Evolutionary conservation across 1,284 basidiomycete genomes (phyloP).

Genomic region (Malassezia yamatoensis): DNA sequence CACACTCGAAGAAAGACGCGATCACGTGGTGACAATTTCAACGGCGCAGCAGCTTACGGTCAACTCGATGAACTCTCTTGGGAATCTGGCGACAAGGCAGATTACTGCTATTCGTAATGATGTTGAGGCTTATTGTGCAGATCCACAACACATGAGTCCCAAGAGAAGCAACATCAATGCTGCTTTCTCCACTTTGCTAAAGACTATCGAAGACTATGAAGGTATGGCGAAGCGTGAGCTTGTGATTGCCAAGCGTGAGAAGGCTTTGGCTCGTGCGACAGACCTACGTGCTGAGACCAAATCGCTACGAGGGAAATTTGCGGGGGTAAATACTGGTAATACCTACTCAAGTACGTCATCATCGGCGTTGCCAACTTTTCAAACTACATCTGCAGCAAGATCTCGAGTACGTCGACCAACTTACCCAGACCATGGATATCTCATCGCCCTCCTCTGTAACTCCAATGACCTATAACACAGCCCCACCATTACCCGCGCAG

Average conservation of each 20-base stretch:
- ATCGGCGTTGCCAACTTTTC: neutral
- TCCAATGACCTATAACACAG: neutral
- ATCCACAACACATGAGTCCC: conserved; percentile 17
- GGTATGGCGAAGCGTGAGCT: conserved; percentile 42
- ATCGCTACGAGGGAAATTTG: conserved; percentile 23
- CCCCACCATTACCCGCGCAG: neutral
- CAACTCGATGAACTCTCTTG: conserved; percentile 38
- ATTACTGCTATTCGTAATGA: conserved; percentile 41
- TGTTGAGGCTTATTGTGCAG: conserved; percentile 30
- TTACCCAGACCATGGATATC: conserved; percentile 1
- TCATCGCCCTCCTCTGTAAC: neutral
- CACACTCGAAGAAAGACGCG: neutral
- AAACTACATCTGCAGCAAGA: neutral
- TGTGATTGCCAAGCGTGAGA: conserved; percentile 42
- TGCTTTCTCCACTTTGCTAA: conserved; percentile 32
- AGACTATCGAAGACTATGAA: conserved; percentile 46
- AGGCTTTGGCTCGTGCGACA: conserved; percentile 33
- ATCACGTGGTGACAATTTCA: too few relatives aligned
- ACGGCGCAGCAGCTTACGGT: neutral
- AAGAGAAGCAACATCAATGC: conserved; percentile 32
- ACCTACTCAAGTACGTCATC: neutral
- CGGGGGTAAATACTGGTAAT: neutral
- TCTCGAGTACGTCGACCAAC: neutral
- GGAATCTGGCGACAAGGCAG: conserved; percentile 44
- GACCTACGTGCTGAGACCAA: conserved; percentile 38